These are phyloP conservation scores for Sequoia sempervirens DNA, from an alignment of 75 land plant species.

Conservation along the genomic window DNA sequence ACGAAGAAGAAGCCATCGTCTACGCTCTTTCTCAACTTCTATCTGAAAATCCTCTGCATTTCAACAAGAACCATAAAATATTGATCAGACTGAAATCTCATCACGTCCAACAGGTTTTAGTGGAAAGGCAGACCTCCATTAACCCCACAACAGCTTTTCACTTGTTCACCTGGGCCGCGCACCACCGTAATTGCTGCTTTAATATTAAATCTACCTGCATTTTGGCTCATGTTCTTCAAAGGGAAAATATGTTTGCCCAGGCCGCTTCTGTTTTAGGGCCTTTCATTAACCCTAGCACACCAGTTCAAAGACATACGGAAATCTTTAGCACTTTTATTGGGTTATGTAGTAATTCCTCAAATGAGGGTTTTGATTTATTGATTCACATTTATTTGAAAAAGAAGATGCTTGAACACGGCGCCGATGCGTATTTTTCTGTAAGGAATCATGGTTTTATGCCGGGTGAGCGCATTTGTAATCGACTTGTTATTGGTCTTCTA, in stretches of 20 bases:
- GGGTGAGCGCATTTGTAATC: neutral
- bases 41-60: neutral
- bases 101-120: neutral
- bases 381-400: slow-evolving; percentile 5
- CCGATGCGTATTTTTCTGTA: neutral
- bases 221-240: neutral
- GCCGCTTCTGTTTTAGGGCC: neutral
- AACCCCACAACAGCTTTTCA: slow-evolving; percentile 5
- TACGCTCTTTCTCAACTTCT: neutral
- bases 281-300: neutral
- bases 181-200: neutral
- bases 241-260: neutral
- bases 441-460: neutral
- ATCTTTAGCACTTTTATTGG: neutral
- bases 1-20: neutral
- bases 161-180: slow-evolving; percentile 9
- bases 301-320: neutral
- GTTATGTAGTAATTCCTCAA: neutral
- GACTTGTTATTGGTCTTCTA: neutral
- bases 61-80: neutral
- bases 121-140: neutral
- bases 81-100: neutral
- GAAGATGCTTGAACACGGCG: neutral
- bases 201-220: neutral
- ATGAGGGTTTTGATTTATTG: neutral